Base-by-base conservation (phyloP, 139 green algal genomes). In the Haematococcus lacustris region DNA sequence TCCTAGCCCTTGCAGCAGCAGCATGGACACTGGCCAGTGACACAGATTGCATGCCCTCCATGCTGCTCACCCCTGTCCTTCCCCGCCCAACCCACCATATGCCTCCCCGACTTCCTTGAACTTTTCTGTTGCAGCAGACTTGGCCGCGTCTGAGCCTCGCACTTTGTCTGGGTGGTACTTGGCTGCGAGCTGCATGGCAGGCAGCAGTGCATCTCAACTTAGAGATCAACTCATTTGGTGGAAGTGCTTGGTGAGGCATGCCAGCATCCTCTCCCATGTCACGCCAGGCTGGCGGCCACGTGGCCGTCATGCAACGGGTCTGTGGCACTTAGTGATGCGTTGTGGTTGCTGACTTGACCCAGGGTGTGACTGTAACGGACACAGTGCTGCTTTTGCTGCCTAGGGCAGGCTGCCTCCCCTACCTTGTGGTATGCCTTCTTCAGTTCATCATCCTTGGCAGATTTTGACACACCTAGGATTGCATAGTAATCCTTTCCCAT, bases 401-500 rank as follows among this genome's bases (percentile, higher is more conserved):
- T 28, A n/a, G 30, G 39, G 37, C 38, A 32, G 2, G 37, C 38
- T 43, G 35, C n/a, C 21, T 70, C 3, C 21, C 38, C 32, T 41
- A 64, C 51, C 73, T 65, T 47, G 17, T 1, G 28, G 70, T 26
- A 70, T 83, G 81, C 86, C 72, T 94, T 94, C 61, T 96, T 96
- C 4, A 96, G 76, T 7, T 91, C 84, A 23, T 69, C 71, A 6
- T 89, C 86, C 23, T 83, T 76, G 1, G 87, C 87, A 21, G 75
- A 59, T 59, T 88, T 89, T 1, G 28, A 21, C 1, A 96, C 87
- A 0, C 91, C 91, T 34, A 96, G 63, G 1, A 91, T 78, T 21
- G 59, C 33, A 63, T 96, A 96, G 41, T 94, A 96, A 68, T 94
- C 87, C 67, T 79, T 80, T 1, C 87, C 87, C 88, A 92, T 93